Percentiles rank a stretch among this genome's conserved stretches.
Evolutionary conservation across 164 flowering plant genomes (phyloP).

Genomic region (Chimonanthus salicifolius): DNA sequence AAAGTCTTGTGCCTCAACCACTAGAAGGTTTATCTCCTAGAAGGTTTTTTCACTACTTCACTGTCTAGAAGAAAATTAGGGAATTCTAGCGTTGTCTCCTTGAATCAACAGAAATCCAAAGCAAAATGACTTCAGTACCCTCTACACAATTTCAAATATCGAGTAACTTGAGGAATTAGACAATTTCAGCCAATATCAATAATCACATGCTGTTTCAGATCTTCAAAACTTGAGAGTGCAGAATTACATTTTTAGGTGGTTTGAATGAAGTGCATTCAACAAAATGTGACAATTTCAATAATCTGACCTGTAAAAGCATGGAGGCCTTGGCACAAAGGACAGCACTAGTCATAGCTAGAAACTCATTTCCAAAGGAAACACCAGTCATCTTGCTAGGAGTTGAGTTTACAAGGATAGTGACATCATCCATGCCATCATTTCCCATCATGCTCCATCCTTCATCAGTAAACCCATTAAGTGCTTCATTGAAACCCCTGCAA

Average conservation of each 20-base stretch:
- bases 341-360: conserved; percentile 53
- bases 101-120: background rate
- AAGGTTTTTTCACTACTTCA: background rate
- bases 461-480: conserved; percentile 88
- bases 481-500: conserved; percentile 89
- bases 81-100: background rate
- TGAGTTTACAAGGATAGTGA: conserved; percentile 79
- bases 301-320: conserved; percentile 80
- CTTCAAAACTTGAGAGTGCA: background rate
- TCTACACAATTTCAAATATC: background rate
- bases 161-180: background rate
- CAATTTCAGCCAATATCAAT: background rate
- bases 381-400: conserved; percentile 77
- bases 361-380: conserved; percentile 58
- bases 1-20: too few species aligned
- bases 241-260: background rate
- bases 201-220: background rate
- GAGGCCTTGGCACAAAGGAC: conserved; percentile 96
- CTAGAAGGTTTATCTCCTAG: too few species aligned
- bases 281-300: background rate
- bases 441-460: conserved; percentile 94
- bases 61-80: background rate
- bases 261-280: background rate
- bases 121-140: background rate
- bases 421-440: conserved; percentile 88